Base-by-base conservation (phyloP, 1,284 basidiomycete species). In the Sparassis latifolia region DNA sequence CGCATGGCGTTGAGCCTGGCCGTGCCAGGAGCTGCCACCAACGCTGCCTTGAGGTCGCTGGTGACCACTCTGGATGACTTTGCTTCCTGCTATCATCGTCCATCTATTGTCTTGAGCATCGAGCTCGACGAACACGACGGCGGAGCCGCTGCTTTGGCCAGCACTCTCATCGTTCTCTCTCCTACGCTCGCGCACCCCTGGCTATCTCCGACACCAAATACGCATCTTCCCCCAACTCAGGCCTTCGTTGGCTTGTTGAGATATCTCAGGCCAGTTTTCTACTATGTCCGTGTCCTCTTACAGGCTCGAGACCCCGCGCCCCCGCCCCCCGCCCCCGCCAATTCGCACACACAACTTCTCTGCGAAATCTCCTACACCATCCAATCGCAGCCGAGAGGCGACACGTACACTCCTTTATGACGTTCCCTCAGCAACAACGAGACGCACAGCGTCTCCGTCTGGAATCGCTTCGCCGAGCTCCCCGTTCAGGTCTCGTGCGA, bases 361-460 rank as follows among this genome's bases (percentile, higher is more conserved):
- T 47, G 49, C 70, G 55, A 74, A 73, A 59, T 70, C 76, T 33
- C 69, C 74, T 27, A 74, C 75, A 9, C 67, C 67, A 60, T 66
- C 62, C 57, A 67, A 20, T 20, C 20, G 70, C 52, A 67, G 67
- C 55, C 73, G 58, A 53, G 63, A 56, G 54, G 54, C 57, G 42
- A 54, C 74, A 50, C 71, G 77, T 60, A 74, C 80, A 45, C 80
- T 88, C 63, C 80, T 88, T 68, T 87, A 89, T 66, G 83, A 87
- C 69, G 75, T 88, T 56, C 84, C 85, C 60, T 76, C 82, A n/a
- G 66, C 79, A 3, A 68, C 72, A 29, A 74, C 78, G 30, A 67
- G 69, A 48, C 77, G 76, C 56, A 70, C 79, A 28, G 68, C 72
- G 5, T 80, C 81, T 2, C 77, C 80, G 27, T 75, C 69, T 48